phyloP scores from a whole-genome alignment of 83 land plant species.

The Isoetes engelmannii region DNA sequence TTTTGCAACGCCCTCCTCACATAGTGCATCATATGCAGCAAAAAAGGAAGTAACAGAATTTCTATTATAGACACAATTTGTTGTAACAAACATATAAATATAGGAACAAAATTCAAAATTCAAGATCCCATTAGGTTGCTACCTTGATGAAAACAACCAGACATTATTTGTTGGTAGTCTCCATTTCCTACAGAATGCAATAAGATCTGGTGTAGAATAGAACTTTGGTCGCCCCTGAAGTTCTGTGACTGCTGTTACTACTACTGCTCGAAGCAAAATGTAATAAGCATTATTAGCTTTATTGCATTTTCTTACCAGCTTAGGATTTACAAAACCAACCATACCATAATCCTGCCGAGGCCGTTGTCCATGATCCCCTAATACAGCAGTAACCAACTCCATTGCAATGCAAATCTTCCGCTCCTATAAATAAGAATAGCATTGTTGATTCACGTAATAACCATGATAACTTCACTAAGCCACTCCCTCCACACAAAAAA shows the following conservation, averaged over 20 bases:
- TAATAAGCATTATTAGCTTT: neutral
- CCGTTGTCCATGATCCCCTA: conserved; percentile 8
- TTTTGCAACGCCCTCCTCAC: neutral
- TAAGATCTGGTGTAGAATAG: conserved; percentile 9
- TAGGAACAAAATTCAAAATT: neutral
- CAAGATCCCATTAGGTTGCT: neutral
- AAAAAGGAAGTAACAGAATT: neutral
- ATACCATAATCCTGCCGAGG: conserved; percentile 5
- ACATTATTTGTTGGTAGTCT: conserved; percentile 6
- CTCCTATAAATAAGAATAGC: neutral
- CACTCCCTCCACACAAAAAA: neutral
- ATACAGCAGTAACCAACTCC: conserved; percentile 3
- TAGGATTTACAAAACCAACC: neutral
- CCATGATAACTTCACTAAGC: neutral
- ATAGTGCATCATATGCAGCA: conserved; percentile 3
- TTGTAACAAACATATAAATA: neutral
- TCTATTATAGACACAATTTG: neutral
- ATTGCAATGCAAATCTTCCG: neutral
- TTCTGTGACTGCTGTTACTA: conserved; percentile 8
- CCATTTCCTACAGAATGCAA: conserved; percentile 4
- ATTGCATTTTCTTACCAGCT: neutral
- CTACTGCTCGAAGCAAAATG: neutral
- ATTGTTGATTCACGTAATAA: neutral
- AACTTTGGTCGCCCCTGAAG: neutral
- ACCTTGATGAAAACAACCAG: conserved; percentile 10